phyloP scores from a whole-genome alignment of 2,329 filamentous ascomycete genomes.

The Fusarium napiforme region DNA sequence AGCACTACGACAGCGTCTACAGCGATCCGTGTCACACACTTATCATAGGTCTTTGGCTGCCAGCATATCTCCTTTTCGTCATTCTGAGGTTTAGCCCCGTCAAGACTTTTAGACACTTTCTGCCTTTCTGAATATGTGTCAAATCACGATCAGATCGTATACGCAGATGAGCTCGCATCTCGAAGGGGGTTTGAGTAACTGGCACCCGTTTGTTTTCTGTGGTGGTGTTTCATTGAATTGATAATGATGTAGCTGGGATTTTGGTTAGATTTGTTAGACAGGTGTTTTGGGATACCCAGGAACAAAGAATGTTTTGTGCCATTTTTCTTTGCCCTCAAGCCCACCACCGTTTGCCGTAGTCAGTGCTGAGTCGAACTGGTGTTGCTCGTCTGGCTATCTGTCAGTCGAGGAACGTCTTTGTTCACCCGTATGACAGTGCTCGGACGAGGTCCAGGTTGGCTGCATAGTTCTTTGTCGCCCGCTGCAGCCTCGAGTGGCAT shows the following conservation, averaged over 20 bases:
- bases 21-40: not conserved
- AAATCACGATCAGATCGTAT: not conserved
- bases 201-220: not conserved
- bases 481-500: constrained; percentile 9
- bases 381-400: not conserved
- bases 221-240: not conserved
- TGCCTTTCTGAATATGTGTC: not conserved
- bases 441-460: not conserved
- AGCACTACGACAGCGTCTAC: not conserved
- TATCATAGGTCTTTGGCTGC: not conserved
- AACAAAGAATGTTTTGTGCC: constrained; percentile 21
- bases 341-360: not conserved
- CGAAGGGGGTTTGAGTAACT: not conserved
- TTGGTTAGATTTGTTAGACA: constrained; percentile 30
- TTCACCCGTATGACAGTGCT: not conserved
- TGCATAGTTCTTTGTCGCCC: constrained; percentile 16
- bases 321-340: not conserved
- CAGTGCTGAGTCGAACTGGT: not conserved
- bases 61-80: not conserved
- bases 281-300: constrained; percentile 37
- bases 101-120: not conserved
- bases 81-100: not conserved
- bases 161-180: not conserved
- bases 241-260: not conserved
- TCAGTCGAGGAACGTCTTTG: not conserved